phyloP scores from a whole-genome alignment of 2,329 filamentous ascomycete genomes.

The Cucurbitaria berberidis region DNA sequence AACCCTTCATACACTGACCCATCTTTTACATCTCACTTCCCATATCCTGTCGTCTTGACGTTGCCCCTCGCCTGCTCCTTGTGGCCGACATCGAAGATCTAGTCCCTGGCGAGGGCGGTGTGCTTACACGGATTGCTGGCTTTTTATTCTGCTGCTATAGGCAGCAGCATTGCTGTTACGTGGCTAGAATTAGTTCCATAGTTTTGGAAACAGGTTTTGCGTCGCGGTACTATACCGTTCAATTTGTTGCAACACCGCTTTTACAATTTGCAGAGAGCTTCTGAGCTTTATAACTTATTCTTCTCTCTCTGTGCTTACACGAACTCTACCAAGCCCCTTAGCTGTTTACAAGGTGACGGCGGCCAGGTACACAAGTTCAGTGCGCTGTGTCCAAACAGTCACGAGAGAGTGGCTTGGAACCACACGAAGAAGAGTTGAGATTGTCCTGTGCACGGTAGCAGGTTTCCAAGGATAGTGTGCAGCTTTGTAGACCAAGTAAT shows the following conservation, averaged over 20 bases:
- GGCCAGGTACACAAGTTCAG: constrained; percentile 59
- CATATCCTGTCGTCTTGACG: background rate
- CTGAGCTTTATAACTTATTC: too few species aligned
- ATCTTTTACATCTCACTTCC: background rate
- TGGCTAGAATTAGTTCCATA: too few species aligned
- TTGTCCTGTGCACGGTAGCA: constrained; percentile 57
- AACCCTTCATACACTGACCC: background rate
- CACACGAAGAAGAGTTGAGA: constrained; percentile 49
- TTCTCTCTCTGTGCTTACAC: too few species aligned
- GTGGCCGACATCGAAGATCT: constrained; percentile 64
- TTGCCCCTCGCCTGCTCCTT: background rate
- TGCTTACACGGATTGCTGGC: too few species aligned
- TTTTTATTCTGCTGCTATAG: too few species aligned
- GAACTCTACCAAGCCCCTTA: constrained; percentile 54
- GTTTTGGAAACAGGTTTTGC: too few species aligned
- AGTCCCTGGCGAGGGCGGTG: constrained; percentile 56
- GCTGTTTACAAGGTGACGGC: constrained; percentile 63
- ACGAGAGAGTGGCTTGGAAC: constrained; percentile 65
- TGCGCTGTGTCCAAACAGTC: constrained; percentile 63
- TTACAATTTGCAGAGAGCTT: too few species aligned
- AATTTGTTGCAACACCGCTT: too few species aligned
- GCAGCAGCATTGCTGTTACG: too few species aligned
- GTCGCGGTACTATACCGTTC: too few species aligned
- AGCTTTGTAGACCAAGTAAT: constrained; percentile 51
- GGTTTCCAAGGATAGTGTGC: constrained; percentile 53